Evolutionary conservation across 2,329 filamentous ascomycete genomes (phyloP), one percentile per base, ranked within the genome.

Genomic region (Colletotrichum magnum): DNA sequence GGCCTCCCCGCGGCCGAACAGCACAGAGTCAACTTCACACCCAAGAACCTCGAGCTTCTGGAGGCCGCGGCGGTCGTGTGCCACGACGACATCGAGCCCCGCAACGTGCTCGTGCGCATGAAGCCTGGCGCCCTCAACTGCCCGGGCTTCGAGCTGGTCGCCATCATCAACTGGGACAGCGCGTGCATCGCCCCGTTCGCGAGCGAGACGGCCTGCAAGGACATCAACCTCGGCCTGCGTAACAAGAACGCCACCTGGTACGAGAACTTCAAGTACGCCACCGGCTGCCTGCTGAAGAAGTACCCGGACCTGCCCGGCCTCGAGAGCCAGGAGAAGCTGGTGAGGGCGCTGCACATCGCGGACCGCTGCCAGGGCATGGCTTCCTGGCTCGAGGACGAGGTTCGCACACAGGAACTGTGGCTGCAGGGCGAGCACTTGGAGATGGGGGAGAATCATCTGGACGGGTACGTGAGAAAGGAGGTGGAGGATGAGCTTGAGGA

Each of bases 51-150:
- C 9, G 36, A 41, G 1, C 5, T 57, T 10, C 50, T 69, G 1
- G n/a, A 15, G 5, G 5, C 61, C 0, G 32, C 13, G 28, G 28
- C 47, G 7, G 56, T n/a, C 2, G 12, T 69, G 12, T 67, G 67
- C 5, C 67, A 69, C 39, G 66, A 69, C 43, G 39, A 67, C 32
- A n/a, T 69, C 13, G 62, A 69, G 5, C 62, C 67, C 21, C 43
- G 24, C 6, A 66, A 69, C 6, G 51, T 69, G 7, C 50, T 61
- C 1, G 39, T 68, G 15, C 39, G 54, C n/a, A 9, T 4, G 4
- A 68, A 7, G 9, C 32, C 32, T 6, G 32, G 32, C 32, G 3
- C 32, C 6, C 26, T 3, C 24, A 36, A 2, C 18, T 16, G n/a
- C 4, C 16, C 16, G 9, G 26, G 32, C 0, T 69, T 28, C 21